Percentiles rank a stretch among this genome's conserved stretches.
Conservation (phyloP, 495 filamentous ascomycete genomes). For the Podospora bellae-mahoneyi region DNA sequence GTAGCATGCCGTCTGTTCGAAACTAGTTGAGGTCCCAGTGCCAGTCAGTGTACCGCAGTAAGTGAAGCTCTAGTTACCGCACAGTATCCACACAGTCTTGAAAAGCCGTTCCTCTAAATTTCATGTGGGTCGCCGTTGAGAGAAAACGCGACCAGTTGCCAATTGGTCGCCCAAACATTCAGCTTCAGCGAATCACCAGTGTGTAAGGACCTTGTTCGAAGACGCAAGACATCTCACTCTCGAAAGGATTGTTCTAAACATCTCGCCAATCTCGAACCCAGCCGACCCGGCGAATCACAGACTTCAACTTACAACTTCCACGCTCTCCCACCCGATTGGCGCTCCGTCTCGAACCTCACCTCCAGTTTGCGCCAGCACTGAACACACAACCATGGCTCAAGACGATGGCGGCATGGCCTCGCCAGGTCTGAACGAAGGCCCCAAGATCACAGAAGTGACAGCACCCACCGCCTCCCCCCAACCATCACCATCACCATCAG, state of each 20-base stretch:
- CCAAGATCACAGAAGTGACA: neutral
- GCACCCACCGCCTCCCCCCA: neutral
- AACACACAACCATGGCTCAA: neutral
- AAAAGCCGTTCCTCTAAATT: neutral
- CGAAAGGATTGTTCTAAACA: neutral
- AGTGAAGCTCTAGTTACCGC: neutral
- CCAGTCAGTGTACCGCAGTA: neutral
- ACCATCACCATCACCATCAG: neutral
- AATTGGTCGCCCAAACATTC: neutral
- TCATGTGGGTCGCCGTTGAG: neutral
- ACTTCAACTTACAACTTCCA: neutral
- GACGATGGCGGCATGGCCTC: neutral
- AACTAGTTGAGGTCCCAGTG: too few relatives aligned
- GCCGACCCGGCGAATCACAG: neutral
- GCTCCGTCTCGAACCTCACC: slow-evolving; percentile 2
- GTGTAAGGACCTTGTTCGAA: neutral
- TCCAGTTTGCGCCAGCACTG: neutral
- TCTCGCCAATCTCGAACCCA: neutral
- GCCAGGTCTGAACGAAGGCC: neutral
- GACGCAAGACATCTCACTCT: neutral
- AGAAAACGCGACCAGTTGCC: neutral
- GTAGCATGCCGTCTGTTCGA: too few relatives aligned
- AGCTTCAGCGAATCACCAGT: neutral
- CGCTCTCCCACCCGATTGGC: slow-evolving; percentile 4
- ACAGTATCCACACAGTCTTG: neutral